Conservation (phyloP, 2,329 filamentous ascomycete species). For the Sporothrix pseudoabietina region DNA sequence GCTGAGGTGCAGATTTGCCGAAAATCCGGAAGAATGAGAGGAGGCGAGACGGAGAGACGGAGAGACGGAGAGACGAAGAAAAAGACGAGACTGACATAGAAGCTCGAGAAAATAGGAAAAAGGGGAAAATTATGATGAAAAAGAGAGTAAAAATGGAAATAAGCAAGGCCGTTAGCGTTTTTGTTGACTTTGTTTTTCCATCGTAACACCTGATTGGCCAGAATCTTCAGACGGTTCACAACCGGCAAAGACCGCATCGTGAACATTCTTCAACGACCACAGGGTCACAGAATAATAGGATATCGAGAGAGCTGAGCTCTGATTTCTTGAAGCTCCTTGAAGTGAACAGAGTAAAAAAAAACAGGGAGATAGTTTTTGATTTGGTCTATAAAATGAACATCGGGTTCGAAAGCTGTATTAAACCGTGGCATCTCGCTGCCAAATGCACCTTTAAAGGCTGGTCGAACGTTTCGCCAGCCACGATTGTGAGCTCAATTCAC, state of each 20-base stretch:
- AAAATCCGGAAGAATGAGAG: background rate
- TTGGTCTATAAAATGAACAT: background rate
- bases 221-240: background rate
- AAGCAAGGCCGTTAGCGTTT: background rate
- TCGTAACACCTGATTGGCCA: constrained; percentile 32
- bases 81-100: background rate
- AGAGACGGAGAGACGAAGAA: background rate
- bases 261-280: background rate
- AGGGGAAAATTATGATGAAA: background rate
- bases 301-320: too few relatives aligned
- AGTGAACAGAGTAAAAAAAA: too few relatives aligned
- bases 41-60: too few relatives aligned
- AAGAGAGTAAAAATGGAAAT: background rate
- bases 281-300: background rate
- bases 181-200: constrained; percentile 24
- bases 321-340: too few relatives aligned
- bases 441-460: background rate
- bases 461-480: too few relatives aligned
- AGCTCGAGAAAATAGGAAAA: too few relatives aligned
- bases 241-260: background rate
- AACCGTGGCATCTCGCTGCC: background rate
- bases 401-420: background rate
- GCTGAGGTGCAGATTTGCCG: background rate
- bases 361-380: too few relatives aligned
- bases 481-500: background rate